Percentiles rank a stretch among this genome's conserved stretches.
Conservation (phyloP, 129 eudicot genomes). For the Mikania micrantha region DNA sequence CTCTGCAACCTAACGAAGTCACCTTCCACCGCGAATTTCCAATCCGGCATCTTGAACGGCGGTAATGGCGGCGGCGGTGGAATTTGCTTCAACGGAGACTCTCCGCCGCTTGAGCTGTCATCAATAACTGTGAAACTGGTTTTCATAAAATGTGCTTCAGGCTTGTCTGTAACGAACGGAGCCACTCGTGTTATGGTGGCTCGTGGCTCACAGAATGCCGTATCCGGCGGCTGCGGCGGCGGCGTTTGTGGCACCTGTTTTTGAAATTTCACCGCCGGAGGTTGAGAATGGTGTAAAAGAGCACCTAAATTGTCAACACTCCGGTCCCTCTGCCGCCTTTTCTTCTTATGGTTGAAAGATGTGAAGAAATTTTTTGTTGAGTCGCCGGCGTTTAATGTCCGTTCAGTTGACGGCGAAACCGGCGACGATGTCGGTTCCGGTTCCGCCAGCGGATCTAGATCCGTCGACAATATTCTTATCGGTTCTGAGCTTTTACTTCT, state of each 20-base stretch:
- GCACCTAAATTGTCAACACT: slow-evolving; percentile 56
- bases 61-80: slow-evolving; percentile 75
- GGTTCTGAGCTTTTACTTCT: slow-evolving; percentile 33
- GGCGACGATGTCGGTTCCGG: slow-evolving; percentile 39
- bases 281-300: slow-evolving; percentile 34
- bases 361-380: slow-evolving; percentile 46
- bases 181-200: slow-evolving; percentile 24
- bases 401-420: slow-evolving; percentile 19
- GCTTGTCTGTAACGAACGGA: slow-evolving; percentile 14
- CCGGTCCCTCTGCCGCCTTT: slow-evolving; percentile 46
- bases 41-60: slow-evolving; percentile 50
- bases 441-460: slow-evolving; percentile 24
- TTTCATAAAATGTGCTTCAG: slow-evolving; percentile 19
- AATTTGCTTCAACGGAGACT: slow-evolving; percentile 41
- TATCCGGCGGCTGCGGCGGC: slow-evolving; percentile 26
- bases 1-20: slow-evolving; percentile 65
- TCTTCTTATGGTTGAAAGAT: slow-evolving; percentile 52
- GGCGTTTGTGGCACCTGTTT: slow-evolving; percentile 39
- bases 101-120: slow-evolving; percentile 55
- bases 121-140: slow-evolving; percentile 32
- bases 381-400: slow-evolving; percentile 30
- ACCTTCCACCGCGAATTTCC: slow-evolving; percentile 66
- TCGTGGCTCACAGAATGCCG: slow-evolving; percentile 5
- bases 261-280: slow-evolving; percentile 19
- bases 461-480: slow-evolving; percentile 12